Conservation (phyloP, 192 early-diverging fungal genomes). For the Phycomyces nitens region DNA sequence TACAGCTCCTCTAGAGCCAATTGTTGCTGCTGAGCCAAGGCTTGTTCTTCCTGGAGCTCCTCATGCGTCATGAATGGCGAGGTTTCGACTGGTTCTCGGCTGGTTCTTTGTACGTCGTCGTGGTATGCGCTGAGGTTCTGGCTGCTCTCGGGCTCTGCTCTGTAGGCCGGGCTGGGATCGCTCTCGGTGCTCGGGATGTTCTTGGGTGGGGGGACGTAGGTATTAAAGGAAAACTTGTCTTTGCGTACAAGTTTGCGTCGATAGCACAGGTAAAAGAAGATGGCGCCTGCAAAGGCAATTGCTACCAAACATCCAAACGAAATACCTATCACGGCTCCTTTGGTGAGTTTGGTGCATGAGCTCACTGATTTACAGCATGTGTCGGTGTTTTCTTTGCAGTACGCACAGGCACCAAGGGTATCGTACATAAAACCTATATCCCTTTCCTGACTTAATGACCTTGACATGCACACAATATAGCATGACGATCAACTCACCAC, state of each 20-base stretch:
- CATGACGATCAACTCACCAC: conserved; percentile 24
- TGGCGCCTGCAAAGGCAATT: background rate
- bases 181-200: background rate
- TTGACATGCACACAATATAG: background rate
- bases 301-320: conserved; percentile 18
- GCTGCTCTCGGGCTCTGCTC: background rate
- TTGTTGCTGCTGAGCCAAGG: background rate
- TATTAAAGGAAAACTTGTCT: background rate
- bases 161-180: background rate
- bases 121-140: background rate
- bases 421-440: conserved; percentile 19
- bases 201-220: background rate
- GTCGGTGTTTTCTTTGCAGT: conserved; percentile 19
- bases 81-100: background rate
- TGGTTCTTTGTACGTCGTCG: background rate
- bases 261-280: conserved; percentile 5
- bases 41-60: background rate
- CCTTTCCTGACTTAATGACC: background rate
- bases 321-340: conserved; percentile 31
- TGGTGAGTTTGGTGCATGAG: conserved; percentile 14
- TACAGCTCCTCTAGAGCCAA: conserved; percentile 29
- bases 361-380: conserved; percentile 23
- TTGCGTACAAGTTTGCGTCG: conserved; percentile 4
- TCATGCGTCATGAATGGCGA: background rate
- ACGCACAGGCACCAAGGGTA: conserved; percentile 13